phyloP scores from a whole-genome alignment of 768 basidiomycete genomes.

The Hygrophoropsis aurantiaca region DNA sequence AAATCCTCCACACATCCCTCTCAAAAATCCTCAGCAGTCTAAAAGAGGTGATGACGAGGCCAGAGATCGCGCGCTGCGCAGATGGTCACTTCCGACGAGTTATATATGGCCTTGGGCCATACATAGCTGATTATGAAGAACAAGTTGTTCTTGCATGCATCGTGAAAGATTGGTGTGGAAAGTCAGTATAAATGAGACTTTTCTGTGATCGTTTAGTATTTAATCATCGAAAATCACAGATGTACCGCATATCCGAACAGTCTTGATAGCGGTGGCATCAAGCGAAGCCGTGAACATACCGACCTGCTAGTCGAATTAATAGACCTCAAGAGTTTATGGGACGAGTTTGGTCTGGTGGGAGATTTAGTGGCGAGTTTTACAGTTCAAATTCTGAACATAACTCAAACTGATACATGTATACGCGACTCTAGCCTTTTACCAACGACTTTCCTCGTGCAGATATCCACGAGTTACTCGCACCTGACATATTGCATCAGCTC shows the following conservation, averaged over 20 bases:
- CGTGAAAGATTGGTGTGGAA: conserved; percentile 28
- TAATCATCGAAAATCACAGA: too few relatives aligned
- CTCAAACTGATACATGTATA: too few relatives aligned
- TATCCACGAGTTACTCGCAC: conserved; percentile 3
- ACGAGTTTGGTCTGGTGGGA: conserved; percentile 31
- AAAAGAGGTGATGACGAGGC: conserved; percentile 10
- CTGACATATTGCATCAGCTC: conserved; percentile 18
- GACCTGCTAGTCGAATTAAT: conserved; percentile 16
- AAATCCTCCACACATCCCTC: conserved; percentile 30
- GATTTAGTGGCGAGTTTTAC: conserved; percentile 33
- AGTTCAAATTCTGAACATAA: background rate
- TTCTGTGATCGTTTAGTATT: background rate
- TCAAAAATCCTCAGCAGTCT: conserved; percentile 19
- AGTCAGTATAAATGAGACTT: conserved; percentile 15
- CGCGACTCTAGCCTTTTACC: conserved; percentile 5
- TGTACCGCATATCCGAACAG: conserved; percentile 5
- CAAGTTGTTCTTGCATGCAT: conserved; percentile 22
- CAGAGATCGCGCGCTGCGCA: conserved; percentile 9
- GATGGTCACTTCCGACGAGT: conserved; percentile 26
- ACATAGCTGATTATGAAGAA: conserved; percentile 30
- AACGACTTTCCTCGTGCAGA: conserved; percentile 4
- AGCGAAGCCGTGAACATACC: conserved; percentile 18
- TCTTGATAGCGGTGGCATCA: background rate
- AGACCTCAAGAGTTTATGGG: conserved; percentile 24
- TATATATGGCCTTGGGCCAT: conserved; percentile 26